Percentiles rank a stretch among this genome's conserved stretches.
phyloP scores from a whole-genome alignment of 371 early-diverging fungal genomes.

The Saksenaea vasiformis region DNA sequence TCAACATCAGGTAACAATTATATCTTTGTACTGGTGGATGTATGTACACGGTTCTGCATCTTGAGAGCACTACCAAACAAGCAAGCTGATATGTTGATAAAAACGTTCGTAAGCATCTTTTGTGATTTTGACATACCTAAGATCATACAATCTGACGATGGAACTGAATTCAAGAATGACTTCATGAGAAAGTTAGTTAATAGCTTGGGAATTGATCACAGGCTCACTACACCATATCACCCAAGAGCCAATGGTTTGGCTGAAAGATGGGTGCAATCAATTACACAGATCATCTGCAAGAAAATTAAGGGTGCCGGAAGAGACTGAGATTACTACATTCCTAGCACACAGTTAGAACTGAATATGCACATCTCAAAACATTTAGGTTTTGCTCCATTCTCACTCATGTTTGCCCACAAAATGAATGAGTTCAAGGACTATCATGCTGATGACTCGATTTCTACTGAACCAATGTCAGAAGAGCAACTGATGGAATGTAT shows the following conservation, averaged over 20 bases:
- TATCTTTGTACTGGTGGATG: constrained; percentile 22
- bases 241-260: constrained; percentile 27
- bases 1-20: constrained; percentile 12
- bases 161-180: constrained; percentile 22
- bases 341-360: constrained; percentile 17
- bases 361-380: neutral
- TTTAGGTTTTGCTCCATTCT: constrained; percentile 5
- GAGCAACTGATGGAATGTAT: neutral
- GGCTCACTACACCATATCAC: constrained; percentile 21
- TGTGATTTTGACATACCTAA: constrained; percentile 22
- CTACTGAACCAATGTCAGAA: neutral
- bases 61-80: constrained; percentile 23
- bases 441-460: neutral
- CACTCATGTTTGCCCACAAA: too few species aligned
- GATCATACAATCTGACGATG: constrained; percentile 24
- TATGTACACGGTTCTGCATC: constrained; percentile 21
- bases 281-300: constrained; percentile 10
- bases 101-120: constrained; percentile 15
- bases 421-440: constrained; percentile 17
- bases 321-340: constrained; percentile 28
- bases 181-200: constrained; percentile 5
- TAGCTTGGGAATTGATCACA: constrained; percentile 16
- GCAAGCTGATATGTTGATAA: constrained; percentile 10
- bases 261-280: constrained; percentile 22
- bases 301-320: neutral